Evolutionary conservation across 805 yeast genomes (phyloP).

Genomic region (Saccharomycopsis fermentans): DNA sequence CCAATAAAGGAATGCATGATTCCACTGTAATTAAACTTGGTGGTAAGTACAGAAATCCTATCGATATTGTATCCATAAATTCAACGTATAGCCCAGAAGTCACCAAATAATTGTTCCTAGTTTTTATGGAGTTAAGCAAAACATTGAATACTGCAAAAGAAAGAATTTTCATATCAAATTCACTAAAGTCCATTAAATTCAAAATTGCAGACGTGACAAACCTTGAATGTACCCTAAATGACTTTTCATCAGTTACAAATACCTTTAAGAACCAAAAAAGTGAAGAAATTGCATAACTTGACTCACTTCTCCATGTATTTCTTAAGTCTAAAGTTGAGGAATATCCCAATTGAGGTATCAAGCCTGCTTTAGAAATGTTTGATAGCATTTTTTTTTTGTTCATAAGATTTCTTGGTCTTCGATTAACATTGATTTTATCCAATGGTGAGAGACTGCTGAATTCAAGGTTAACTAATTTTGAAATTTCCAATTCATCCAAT

Average conservation of each 20-base stretch:
- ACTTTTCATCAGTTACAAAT: background rate
- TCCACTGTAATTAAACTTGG: background rate
- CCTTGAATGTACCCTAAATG: background rate
- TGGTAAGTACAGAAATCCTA: background rate
- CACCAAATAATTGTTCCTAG: background rate
- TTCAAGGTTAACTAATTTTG: background rate
- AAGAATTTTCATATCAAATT: background rate
- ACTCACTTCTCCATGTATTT: background rate
- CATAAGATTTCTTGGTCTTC: background rate
- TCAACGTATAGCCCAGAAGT: background rate
- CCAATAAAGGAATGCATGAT: background rate
- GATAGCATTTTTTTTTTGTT: background rate
- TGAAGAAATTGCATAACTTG: background rate
- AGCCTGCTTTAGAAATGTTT: background rate
- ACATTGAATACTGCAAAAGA: background rate
- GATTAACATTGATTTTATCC: background rate
- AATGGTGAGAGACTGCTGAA: background rate
- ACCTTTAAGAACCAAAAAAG: background rate
- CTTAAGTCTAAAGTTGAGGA: background rate
- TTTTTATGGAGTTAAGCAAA: background rate
- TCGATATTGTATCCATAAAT: background rate
- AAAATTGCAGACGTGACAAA: background rate
- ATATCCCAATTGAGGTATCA: background rate
- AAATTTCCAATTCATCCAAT: background rate
- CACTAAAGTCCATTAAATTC: background rate